Percentiles rank a stretch among this genome's conserved stretches.
phyloP scores from a whole-genome alignment of 768 basidiomycete species.

The Russula compacta region DNA sequence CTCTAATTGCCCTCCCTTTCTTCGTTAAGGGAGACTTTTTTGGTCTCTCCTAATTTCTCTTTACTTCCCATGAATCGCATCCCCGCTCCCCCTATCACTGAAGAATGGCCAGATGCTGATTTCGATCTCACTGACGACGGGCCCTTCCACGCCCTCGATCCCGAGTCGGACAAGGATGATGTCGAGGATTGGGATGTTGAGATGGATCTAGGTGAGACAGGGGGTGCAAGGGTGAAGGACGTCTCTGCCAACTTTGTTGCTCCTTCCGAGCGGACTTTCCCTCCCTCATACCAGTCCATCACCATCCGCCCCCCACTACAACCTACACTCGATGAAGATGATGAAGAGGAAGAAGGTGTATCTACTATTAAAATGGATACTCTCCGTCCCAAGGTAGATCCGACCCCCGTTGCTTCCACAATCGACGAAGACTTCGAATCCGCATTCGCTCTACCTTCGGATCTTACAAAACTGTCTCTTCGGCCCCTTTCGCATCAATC shows the following conservation, averaged over 20 bases:
- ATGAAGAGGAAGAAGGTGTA: constrained; percentile 72
- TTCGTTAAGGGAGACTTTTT: constrained; percentile 18
- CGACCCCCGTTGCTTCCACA: constrained; percentile 23
- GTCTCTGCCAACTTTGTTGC: constrained; percentile 33
- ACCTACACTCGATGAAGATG: constrained; percentile 39
- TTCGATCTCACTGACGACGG: constrained; percentile 77
- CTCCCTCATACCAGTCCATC: constrained; percentile 36
- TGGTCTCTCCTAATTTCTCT: constrained; percentile 1
- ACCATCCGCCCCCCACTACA: constrained; percentile 60
- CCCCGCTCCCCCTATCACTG: constrained; percentile 49
- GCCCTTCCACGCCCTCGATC: constrained; percentile 49
- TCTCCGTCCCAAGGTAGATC: constrained; percentile 27
- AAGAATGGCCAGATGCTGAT: constrained; percentile 84
- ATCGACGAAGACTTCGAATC: constrained; percentile 75
- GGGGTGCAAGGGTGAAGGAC: constrained; percentile 38
- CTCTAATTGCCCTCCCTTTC: constrained; percentile 7
- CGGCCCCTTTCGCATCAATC: constrained; percentile 70
- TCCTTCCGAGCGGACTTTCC: constrained; percentile 31
- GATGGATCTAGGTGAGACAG: constrained; percentile 56
- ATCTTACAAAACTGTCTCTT: constrained; percentile 75
- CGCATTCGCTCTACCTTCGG: constrained; percentile 69
- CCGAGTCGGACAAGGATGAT: constrained; percentile 54
- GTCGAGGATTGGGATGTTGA: constrained; percentile 78
- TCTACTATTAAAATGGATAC: constrained; percentile 74
- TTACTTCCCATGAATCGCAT: constrained; percentile 42